phyloP scores from a whole-genome alignment of 441 rosid species.

The Erysimum pusillum region DNA sequence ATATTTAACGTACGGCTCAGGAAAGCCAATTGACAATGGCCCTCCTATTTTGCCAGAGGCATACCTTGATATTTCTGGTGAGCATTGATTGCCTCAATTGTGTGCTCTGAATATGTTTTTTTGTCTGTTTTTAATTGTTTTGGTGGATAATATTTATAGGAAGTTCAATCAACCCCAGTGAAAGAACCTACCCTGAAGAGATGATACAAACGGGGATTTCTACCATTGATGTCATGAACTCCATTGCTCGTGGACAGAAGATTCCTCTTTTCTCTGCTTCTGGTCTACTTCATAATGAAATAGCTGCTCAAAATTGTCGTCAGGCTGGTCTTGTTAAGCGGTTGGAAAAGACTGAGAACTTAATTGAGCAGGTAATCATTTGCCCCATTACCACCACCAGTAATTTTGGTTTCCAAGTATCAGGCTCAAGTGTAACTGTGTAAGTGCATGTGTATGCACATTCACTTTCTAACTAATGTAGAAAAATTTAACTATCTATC shows the following conservation, averaged over 20 bases:
- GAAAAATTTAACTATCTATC: constrained; percentile 20
- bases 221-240: constrained; percentile 99
- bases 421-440: constrained; percentile 2
- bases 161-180: constrained; percentile 99
- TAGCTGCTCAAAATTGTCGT: constrained; percentile 99
- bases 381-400: constrained; percentile 22
- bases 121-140: too few species aligned
- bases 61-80: constrained; percentile 95
- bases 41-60: constrained; percentile 99
- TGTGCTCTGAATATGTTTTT: too few species aligned
- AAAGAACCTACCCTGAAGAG: constrained; percentile 99
- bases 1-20: constrained; percentile 99
- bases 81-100: too few species aligned
- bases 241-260: constrained; percentile 98
- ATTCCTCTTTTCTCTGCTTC: constrained; percentile 99
- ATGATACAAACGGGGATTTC: constrained; percentile 99
- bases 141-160: too few species aligned
- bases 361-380: constrained; percentile 68
- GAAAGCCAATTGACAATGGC: constrained; percentile 99
- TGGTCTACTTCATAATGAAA: constrained; percentile 99
- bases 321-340: constrained; percentile 99
- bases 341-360: constrained; percentile 83
- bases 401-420: constrained; percentile 2
- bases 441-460: constrained; percentile 8
- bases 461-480: constrained; percentile 49